phyloP scores from a whole-genome alignment of 345 rosid genomes.

The Ceriops zippeliana region DNA sequence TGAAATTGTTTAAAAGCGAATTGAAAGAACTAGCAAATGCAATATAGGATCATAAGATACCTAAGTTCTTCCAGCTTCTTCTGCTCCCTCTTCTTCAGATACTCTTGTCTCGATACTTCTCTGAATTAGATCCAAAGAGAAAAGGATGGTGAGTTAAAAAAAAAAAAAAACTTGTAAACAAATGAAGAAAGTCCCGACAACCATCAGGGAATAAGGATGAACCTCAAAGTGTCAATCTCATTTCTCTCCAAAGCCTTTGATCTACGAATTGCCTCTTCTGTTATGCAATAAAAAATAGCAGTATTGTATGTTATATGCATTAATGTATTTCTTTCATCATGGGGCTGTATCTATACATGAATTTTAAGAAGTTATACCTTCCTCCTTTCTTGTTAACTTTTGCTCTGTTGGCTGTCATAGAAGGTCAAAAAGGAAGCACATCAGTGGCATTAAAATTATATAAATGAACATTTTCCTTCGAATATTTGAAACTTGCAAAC shows the following conservation, averaged over 20 bases:
- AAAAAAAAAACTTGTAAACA: neutral
- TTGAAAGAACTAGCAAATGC: neutral
- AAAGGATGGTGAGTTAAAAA: slow-evolving; percentile 7
- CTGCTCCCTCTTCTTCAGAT: slow-evolving; percentile 92
- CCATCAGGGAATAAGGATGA: slow-evolving; percentile 11
- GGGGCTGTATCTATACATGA: neutral
- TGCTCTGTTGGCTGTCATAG: slow-evolving; percentile 67
- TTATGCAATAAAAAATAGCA: slow-evolving; percentile 20
- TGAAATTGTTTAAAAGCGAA: neutral
- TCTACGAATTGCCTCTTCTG: slow-evolving; percentile 80
- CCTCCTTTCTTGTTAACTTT: slow-evolving; percentile 70
- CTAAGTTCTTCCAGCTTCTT: slow-evolving; percentile 93
- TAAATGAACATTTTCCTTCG: neutral
- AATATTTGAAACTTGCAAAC: neutral
- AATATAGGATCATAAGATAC: slow-evolving; percentile 29
- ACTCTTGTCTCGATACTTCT: slow-evolving; percentile 85
- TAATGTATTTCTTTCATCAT: neutral
- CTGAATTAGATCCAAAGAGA: slow-evolving; percentile 38
- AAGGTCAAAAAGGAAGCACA: slow-evolving; percentile 10
- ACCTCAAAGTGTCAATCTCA: slow-evolving; percentile 76
- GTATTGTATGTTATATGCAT: neutral
- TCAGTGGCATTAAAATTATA: slow-evolving; percentile 15
- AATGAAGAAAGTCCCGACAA: neutral
- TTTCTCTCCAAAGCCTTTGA: slow-evolving; percentile 57
- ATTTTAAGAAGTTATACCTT: slow-evolving; percentile 51